Evolutionary conservation across 345 rosid species (phyloP), one percentile per base, ranked within the genome.

Genomic region (Gossypium mustelinum): DNA sequence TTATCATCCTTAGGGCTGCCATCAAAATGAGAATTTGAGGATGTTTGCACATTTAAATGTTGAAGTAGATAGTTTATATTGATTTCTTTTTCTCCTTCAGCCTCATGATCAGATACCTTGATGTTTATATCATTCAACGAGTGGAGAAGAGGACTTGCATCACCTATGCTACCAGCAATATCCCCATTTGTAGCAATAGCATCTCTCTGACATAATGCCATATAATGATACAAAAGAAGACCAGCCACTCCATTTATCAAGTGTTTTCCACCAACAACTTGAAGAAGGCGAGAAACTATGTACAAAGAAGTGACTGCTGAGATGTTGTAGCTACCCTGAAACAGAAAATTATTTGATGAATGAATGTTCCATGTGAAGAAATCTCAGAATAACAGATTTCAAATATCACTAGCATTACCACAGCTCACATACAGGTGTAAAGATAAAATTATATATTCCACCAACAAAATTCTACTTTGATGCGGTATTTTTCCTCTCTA

Each of bases 241-340:
- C 73, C 68, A 47, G 88, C 85, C 25, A 88, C 84, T 68, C 78
- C 67, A 51, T 85, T 83, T 61, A 79, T 57, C 45, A 90, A 78
- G 51, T 76, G 44, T 68, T 74, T 82, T 76, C 88, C 90, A 51
- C 89, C 90, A 75, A 90, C 82, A 63, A 90, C 87, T 84, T 85
- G 92, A 82, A 88, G 78, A 81, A 86, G 77, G 50, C 77, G 87
- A 80, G 87, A 80, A 80, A 90, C 77, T 60, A 86, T 41, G 75
- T 84, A 88, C 75, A 88, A 73, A 84, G 92, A 86, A 63, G 88
- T 87, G 66, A 82, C 76, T 14, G 79, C 77, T 65, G 92, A 88
- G 62, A 82, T 56, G 74, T 75, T 78, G 71, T 75, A 80, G 50
- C 59, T 69, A 51, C 77, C 94, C 94, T 88, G 85, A 63, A 73